A percentile compares a stretch with the other conserved stretches of the same genome.
Evolutionary conservation across 441 rosid species (phyloP).

Genomic region (Rhodomyrtus psidioides): DNA sequence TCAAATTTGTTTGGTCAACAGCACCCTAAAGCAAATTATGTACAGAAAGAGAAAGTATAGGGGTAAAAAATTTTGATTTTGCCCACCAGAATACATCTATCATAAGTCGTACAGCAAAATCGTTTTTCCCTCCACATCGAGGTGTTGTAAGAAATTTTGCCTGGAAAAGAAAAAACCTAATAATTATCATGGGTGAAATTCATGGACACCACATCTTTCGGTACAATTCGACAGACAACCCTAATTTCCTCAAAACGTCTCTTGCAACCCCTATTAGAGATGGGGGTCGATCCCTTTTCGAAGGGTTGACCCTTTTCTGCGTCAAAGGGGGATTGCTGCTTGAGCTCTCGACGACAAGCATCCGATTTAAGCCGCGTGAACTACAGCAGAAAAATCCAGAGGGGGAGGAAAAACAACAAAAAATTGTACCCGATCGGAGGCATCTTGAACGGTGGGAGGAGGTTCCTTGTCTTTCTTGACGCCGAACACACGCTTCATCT

Average conservation of each 20-base stretch:
- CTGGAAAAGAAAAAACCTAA: neutral
- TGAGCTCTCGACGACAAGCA: neutral
- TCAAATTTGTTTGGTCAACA: neutral
- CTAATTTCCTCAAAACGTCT: neutral
- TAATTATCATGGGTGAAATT: neutral
- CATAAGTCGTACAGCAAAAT: neutral
- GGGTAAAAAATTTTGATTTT: neutral
- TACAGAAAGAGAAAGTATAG: too few relatives aligned
- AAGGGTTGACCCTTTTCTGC: neutral
- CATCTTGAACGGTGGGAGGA: conserved; percentile 80
- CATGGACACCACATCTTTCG: neutral
- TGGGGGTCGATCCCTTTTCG: neutral
- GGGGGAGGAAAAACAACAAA: neutral
- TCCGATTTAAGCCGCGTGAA: neutral
- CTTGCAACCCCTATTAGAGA: neutral
- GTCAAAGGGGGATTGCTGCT: neutral
- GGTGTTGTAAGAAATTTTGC: neutral
- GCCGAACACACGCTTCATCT: conserved; percentile 90
- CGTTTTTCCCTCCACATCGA: too few relatives aligned
- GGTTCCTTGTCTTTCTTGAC: conserved; percentile 86
- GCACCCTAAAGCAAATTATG: neutral
- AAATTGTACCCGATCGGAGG: conserved; percentile 74
- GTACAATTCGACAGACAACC: neutral
- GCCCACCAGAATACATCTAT: neutral
- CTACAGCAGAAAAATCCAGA: neutral